phyloP scores from a whole-genome alignment of 352 stramenopile species.

The Phytophthora nicotianae region DNA sequence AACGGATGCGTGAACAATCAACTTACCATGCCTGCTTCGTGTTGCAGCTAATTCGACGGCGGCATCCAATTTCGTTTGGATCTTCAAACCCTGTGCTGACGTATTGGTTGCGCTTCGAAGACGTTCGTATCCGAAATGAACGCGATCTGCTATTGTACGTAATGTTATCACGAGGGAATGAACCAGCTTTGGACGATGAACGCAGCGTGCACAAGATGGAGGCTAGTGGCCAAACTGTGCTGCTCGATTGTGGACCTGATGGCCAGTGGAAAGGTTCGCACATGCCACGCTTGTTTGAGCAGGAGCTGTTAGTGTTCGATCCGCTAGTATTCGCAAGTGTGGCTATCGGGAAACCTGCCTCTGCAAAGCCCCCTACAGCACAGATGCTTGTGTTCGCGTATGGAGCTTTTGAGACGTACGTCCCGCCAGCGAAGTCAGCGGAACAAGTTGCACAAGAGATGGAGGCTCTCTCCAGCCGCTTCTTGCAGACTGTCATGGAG shows the following conservation, averaged over 20 bases:
- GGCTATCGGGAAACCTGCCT: slow-evolving; percentile 63
- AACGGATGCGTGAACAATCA: background rate
- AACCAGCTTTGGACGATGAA: slow-evolving; percentile 34
- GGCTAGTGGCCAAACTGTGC: slow-evolving; percentile 44
- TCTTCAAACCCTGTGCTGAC: slow-evolving; percentile 8
- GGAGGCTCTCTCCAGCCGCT: slow-evolving; percentile 46
- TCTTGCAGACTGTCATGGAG: slow-evolving; percentile 61
- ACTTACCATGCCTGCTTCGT: slow-evolving; percentile 9
- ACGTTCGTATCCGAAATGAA: slow-evolving; percentile 64
- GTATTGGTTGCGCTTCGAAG: slow-evolving; percentile 62
- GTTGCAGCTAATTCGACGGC: slow-evolving; percentile 19
- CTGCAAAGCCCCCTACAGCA: slow-evolving; percentile 54
- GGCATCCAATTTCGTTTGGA: slow-evolving; percentile 1
- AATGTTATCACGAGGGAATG: slow-evolving; percentile 47
- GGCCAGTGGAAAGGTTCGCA: slow-evolving; percentile 68
- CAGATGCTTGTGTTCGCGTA: slow-evolving; percentile 56
- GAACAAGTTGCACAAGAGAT: slow-evolving; percentile 53
- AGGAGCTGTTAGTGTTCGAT: slow-evolving; percentile 64
- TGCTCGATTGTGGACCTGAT: slow-evolving; percentile 63
- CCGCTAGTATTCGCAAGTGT: slow-evolving; percentile 55
- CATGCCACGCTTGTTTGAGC: slow-evolving; percentile 52
- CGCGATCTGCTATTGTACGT: slow-evolving; percentile 62
- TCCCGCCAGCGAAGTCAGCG: slow-evolving; percentile 52
- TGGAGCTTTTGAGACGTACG: slow-evolving; percentile 62
- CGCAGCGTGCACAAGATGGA: slow-evolving; percentile 45